These are phyloP conservation scores for Cytospora piceae DNA, from an alignment of 2,329 filamentous ascomycete genomes.

Conservation along the genomic window DNA sequence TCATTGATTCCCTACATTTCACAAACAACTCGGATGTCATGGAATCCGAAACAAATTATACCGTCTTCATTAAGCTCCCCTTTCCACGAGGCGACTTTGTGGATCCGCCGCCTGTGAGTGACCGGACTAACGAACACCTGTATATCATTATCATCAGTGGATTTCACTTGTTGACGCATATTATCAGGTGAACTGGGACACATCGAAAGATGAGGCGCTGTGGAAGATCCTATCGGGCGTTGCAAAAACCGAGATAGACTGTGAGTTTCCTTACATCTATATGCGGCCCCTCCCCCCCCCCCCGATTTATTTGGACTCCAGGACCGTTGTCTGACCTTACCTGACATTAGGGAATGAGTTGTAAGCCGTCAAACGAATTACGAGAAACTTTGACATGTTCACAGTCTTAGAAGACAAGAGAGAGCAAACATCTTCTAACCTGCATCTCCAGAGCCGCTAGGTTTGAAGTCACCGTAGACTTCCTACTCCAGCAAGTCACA, in stretches of 20 bases:
- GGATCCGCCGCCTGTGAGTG: slow-evolving; percentile 80
- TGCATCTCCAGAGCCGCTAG: slow-evolving; percentile 61
- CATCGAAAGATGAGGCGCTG: slow-evolving; percentile 80
- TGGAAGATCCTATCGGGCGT: slow-evolving; percentile 89
- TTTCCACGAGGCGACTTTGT: slow-evolving; percentile 86
- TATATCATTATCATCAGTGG: neutral
- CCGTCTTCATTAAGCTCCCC: slow-evolving; percentile 86
- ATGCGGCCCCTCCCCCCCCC: too few relatives aligned
- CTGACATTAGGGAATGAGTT: slow-evolving; percentile 69
- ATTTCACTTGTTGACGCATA: neutral
- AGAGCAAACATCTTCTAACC: neutral
- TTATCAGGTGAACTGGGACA: slow-evolving; percentile 82
- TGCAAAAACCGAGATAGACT: slow-evolving; percentile 84
- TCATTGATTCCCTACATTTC: neutral
- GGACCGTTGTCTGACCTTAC: slow-evolving; percentile 23
- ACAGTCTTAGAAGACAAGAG: neutral
- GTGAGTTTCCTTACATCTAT: slow-evolving; percentile 51
- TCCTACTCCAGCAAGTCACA: slow-evolving; percentile 89
- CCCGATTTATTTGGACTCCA: slow-evolving; percentile 1
- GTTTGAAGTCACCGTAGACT: slow-evolving; percentile 85
- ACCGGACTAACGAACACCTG: slow-evolving; percentile 2
- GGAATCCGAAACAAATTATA: slow-evolving; percentile 61
- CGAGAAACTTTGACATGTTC: slow-evolving; percentile 19
- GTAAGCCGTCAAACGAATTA: slow-evolving; percentile 52
- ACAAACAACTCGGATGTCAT: slow-evolving; percentile 20